Conservation (phyloP, 768 basidiomycete genomes). For the Hemileccinum rubropunctum region DNA sequence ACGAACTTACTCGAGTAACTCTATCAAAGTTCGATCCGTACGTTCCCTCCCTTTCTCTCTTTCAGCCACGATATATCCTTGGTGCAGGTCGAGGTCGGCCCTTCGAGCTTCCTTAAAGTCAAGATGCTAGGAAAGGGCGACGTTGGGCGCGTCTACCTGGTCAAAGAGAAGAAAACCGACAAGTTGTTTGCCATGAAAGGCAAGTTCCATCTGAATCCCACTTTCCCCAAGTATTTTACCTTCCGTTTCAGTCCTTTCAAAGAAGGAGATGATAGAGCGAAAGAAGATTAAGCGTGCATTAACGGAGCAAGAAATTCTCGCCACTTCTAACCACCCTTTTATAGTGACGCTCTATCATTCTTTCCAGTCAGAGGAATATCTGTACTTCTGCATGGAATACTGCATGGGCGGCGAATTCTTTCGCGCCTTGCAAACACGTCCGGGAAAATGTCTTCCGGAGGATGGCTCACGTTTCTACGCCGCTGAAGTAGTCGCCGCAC, state of each 20-base stretch:
- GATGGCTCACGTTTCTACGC: slow-evolving; percentile 97
- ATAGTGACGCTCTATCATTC: slow-evolving; percentile 99
- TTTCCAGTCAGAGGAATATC: slow-evolving; percentile 96
- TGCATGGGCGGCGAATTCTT: slow-evolving; percentile 99
- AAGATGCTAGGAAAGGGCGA: slow-evolving; percentile 99
- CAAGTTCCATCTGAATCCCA: slow-evolving; percentile 36
- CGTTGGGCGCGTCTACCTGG: slow-evolving; percentile 97
- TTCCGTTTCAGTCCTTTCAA: slow-evolving; percentile 78
- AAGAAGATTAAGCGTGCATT: slow-evolving; percentile 99
- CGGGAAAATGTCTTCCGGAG: slow-evolving; percentile 95
- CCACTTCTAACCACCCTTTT: slow-evolving; percentile 98
- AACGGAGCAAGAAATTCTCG: slow-evolving; percentile 98
- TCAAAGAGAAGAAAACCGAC: slow-evolving; percentile 94
- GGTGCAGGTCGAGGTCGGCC: slow-evolving; percentile 84
- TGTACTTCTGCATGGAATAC: slow-evolving; percentile 99
- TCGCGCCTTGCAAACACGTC: slow-evolving; percentile 91
- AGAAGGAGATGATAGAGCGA: slow-evolving; percentile 99
- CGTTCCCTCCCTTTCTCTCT: slow-evolving; percentile 23
- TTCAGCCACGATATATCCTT: slow-evolving; percentile 1
- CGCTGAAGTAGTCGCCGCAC: slow-evolving; percentile 94
- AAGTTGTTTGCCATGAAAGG: slow-evolving; percentile 99
- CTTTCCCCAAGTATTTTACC: slow-evolving; percentile 6
- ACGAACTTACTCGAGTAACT: slow-evolving; percentile 95
- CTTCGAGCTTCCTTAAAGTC: slow-evolving; percentile 92
- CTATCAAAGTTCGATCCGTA: slow-evolving; percentile 90